phyloP scores from a whole-genome alignment of 352 stramenopile genomes.

The Globisporangium cederbergense region DNA sequence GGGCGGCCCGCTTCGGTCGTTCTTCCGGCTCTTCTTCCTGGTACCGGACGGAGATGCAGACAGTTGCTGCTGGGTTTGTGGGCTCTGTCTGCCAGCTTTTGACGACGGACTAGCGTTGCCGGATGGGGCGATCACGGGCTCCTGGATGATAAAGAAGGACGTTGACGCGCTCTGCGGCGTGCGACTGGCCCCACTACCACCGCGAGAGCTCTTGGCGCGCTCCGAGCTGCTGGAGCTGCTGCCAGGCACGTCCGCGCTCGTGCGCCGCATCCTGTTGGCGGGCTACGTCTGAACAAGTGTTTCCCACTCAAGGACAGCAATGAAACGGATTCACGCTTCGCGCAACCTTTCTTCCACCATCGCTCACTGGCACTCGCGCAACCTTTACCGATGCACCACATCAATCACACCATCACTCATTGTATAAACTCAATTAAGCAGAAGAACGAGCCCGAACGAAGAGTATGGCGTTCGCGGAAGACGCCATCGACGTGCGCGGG shows the following conservation, averaged over 20 bases:
- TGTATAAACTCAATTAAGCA: too few species aligned
- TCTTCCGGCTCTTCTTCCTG: constrained; percentile 14
- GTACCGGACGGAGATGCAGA: background rate
- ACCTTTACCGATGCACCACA: too few species aligned
- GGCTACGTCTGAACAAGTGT: too few species aligned
- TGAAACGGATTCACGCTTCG: background rate
- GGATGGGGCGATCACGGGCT: constrained; percentile 35
- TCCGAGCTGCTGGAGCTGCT: too few species aligned
- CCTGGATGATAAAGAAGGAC: constrained; percentile 71
- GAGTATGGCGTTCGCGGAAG: constrained; percentile 29
- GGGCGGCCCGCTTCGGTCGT: background rate
- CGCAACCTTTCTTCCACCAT: too few species aligned
- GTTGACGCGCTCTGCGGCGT: constrained; percentile 17
- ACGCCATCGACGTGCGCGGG: constrained; percentile 40
- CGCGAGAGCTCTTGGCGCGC: constrained; percentile 1
- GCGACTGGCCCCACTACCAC: background rate
- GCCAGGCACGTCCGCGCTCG: too few species aligned
- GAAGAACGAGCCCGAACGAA: background rate
- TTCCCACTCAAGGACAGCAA: background rate
- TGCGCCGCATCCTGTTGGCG: too few species aligned
- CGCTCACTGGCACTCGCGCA: too few species aligned
- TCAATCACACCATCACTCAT: background rate
- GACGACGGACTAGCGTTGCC: constrained; percentile 9
- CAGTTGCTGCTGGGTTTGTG: background rate
- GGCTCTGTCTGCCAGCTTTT: background rate